These are phyloP conservation scores for Dioscorea alata DNA, from an alignment of 106 monocot genomes.

Conservation along the genomic window DNA sequence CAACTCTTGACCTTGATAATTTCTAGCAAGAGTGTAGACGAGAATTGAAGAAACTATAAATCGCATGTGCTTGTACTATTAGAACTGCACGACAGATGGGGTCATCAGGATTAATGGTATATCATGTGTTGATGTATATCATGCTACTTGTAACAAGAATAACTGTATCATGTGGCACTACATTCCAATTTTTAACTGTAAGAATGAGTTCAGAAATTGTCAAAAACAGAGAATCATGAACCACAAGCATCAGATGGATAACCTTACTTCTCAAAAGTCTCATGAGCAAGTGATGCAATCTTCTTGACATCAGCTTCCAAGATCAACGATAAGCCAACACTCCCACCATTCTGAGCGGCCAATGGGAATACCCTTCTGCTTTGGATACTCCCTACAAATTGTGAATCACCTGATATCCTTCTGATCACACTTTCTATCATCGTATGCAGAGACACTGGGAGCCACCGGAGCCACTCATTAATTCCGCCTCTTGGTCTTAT, in stretches of 20 bases:
- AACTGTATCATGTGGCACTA: no score
- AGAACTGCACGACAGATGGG: no score
- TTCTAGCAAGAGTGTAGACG: no score
- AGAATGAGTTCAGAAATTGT: no score
- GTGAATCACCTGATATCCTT: conserved; percentile 48
- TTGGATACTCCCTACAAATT: conserved; percentile 21
- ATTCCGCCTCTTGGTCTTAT: conserved; percentile 86
- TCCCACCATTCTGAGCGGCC: conserved; percentile 41
- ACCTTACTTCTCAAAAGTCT: conserved; percentile 93
- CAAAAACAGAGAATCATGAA: no score
- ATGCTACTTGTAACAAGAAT: no score
- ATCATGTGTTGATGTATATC: no score
- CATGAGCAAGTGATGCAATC: conserved; percentile 66
- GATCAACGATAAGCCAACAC: conserved; percentile 64
- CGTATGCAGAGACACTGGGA: conserved; percentile 80
- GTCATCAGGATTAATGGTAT: no score
- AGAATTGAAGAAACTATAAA: no score
- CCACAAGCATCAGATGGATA: neutral
- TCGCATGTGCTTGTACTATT: no score
- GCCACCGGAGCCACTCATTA: conserved; percentile 87
- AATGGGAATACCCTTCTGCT: conserved; percentile 33
- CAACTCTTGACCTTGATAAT: no score
- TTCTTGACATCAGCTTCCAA: conserved; percentile 84
- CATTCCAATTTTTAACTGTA: no score
- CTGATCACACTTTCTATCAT: conserved; percentile 42